Percentiles rank a stretch among this genome's conserved stretches.
These are phyloP conservation scores for Trametes sp. DNA, from an alignment of 1,284 basidiomycete species.

Conservation along the genomic window DNA sequence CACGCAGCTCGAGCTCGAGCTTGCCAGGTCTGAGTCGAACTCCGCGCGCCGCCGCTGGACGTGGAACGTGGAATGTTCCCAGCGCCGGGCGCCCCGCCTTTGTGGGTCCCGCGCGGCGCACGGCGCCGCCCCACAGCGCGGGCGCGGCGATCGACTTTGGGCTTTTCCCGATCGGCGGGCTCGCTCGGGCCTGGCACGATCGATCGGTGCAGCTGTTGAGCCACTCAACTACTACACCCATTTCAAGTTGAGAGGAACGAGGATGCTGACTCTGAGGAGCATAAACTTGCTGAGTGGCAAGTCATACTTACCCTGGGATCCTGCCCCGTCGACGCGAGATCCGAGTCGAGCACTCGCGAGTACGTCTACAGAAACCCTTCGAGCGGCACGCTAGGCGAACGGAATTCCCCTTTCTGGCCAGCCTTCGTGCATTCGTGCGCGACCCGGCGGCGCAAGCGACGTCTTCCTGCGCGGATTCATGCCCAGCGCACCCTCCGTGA, in stretches of 20 bases:
- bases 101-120: conserved; percentile 8
- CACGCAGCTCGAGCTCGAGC: too few species aligned
- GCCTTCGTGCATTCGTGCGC: neutral
- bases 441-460: neutral
- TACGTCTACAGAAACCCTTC: neutral
- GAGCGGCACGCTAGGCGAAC: neutral
- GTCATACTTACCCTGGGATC: too few species aligned
- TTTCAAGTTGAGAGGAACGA: too few species aligned
- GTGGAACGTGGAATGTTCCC: neutral
- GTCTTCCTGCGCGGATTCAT: neutral
- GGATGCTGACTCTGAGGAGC: too few species aligned
- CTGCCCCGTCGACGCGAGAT: too few species aligned
- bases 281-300: too few species aligned
- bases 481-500: too few species aligned
- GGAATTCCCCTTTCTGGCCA: neutral
- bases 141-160: conserved; percentile 4
- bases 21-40: too few species aligned
- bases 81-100: conserved; percentile 8
- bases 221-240: too few species aligned
- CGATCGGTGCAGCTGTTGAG: neutral
- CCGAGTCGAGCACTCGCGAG: neutral
- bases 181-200: too few species aligned
- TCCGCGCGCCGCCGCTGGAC: neutral
- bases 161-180: conserved; percentile 7
- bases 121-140: too few species aligned